Evolutionary conservation across 2,329 filamentous ascomycete species (phyloP), one percentile per base, ranked within the genome.

Genomic region (Colletotrichum orchidophilum): DNA sequence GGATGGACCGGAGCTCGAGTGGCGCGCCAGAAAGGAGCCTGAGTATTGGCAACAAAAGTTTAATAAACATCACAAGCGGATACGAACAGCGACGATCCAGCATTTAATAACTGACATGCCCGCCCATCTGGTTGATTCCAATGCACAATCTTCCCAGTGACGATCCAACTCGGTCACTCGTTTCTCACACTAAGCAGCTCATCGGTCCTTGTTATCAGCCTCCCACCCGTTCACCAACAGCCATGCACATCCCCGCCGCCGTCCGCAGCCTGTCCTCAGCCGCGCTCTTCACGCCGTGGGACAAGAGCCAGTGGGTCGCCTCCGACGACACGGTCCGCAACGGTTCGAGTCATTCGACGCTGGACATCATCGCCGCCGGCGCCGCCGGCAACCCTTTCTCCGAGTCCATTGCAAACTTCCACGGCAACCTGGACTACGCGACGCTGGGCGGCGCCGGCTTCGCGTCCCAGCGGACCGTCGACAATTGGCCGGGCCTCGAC

Each of bases 361-460:
- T 90, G 15, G 80, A 78, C 49, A 80, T 81, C 59, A 71, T 77
- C 27, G 61, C 72, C 15, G 74, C 75, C 58, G 71, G 77, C 62
- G 68, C 73, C 80, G 3, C 31, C 26, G 64, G 64, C 15, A 71
- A 71, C 64, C 68, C 64, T 3, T 71, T 71, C 9, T 4, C 58
- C 15, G 42, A 46, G 35, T 29, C 68, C 15, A 29, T 71, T 13
- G 89, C 91, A 80, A 70, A 86, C 81, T 95, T 95, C 82, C 82
- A 89, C 74, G 94, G 94, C 3, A 84, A 84, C 21, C 86, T 96
- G 21, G 93, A 96, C 81, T 94, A 91, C 73, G 87, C 86, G 60
- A 90, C 93, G 0, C 88, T 96, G 0, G 93, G 93, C 24, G 93
- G 93, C 27, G 93, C 94, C 0, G 94, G 94, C 5, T 96, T 97